Evolutionary conservation across 176 grass and related monocot species (phyloP).

Genomic region (Hordeum marinum): DNA sequence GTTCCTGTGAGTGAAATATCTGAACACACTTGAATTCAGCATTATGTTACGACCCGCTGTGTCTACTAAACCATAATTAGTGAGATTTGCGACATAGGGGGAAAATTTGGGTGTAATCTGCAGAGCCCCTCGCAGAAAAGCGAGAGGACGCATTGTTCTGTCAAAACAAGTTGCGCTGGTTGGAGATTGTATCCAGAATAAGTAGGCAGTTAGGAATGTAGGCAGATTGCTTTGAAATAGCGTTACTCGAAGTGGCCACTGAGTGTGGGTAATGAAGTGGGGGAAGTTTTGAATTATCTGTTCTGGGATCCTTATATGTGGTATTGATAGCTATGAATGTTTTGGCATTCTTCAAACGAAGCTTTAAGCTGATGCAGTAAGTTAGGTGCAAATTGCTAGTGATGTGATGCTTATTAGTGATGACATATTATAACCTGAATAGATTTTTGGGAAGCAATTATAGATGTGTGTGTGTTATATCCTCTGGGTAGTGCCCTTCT

Average conservation of each 20-base stretch:
- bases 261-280: background rate
- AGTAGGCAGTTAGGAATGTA: background rate
- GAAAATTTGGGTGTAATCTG: background rate
- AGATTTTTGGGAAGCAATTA: background rate
- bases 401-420: background rate
- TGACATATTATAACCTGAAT: background rate
- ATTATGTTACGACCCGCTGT: slow-evolving; percentile 4
- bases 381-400: background rate
- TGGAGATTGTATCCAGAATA: background rate
- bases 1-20: slow-evolving; percentile 51
- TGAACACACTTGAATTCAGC: background rate
- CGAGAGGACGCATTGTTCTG: background rate
- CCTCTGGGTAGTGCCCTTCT: background rate
- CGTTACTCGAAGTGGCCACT: background rate
- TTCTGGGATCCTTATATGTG: background rate
- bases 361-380: background rate
- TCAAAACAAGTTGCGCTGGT: background rate
- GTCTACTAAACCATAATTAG: background rate
- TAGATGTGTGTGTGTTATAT: background rate
- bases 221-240: background rate
- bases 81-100: background rate
- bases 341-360: background rate
- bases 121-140: background rate
- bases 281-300: background rate
- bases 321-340: background rate